Conservation (phyloP, 768 basidiomycete genomes). For the Pulveroboletus ravenelii region DNA sequence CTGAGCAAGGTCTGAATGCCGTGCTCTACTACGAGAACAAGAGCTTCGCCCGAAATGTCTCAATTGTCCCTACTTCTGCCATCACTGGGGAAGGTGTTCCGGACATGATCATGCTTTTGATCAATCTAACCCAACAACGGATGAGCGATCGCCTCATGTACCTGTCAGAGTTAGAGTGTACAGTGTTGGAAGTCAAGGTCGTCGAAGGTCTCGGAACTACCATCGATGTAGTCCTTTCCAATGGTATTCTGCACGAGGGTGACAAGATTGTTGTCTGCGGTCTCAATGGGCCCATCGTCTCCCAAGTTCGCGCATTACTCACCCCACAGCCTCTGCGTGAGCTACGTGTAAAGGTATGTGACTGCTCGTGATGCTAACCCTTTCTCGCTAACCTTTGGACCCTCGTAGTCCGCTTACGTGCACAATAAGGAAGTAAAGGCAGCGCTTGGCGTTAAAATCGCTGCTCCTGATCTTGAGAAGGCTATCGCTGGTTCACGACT, state of each 20-base stretch:
- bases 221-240: constrained; percentile 93
- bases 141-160: constrained; percentile 99
- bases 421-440: constrained; percentile 98
- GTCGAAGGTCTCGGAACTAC: constrained; percentile 97
- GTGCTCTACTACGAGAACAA: constrained; percentile 98
- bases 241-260: constrained; percentile 87
- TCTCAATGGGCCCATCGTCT: constrained; percentile 94
- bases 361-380: neutral
- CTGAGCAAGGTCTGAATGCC: constrained; percentile 96
- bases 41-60: constrained; percentile 89
- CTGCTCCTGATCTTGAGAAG: constrained; percentile 93
- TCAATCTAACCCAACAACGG: constrained; percentile 95
- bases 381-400: constrained; percentile 3
- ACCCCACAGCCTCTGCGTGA: constrained; percentile 97
- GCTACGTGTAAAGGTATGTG: constrained; percentile 83
- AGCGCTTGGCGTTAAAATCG: constrained; percentile 92
- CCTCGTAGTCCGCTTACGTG: constrained; percentile 79
- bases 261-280: constrained; percentile 96
- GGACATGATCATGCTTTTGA: constrained; percentile 98
- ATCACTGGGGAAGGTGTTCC: constrained; percentile 98
- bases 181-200: constrained; percentile 97
- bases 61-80: constrained; percentile 95
- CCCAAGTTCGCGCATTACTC: constrained; percentile 87
- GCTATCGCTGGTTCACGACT: constrained; percentile 96
- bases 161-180: constrained; percentile 94